Conservation (phyloP, 2,329 filamentous ascomycete genomes). For the Juglanconis sp. region DNA sequence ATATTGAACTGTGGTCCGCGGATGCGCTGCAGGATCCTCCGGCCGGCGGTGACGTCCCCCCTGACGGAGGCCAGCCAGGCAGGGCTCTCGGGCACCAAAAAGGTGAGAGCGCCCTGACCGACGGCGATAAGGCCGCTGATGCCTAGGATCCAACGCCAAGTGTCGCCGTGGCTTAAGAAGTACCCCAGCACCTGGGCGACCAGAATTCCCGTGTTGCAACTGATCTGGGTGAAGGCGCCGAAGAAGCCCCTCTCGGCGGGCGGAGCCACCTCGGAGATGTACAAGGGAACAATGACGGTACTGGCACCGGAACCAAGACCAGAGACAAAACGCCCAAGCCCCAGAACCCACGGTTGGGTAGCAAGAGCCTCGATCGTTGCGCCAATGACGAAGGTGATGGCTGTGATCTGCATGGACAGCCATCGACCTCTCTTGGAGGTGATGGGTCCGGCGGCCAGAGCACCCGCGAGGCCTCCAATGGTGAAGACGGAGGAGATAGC, state of each 20-base stretch:
- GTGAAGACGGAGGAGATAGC: slow-evolving; percentile 89
- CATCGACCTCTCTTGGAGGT: slow-evolving; percentile 74
- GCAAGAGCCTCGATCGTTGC: slow-evolving; percentile 74
- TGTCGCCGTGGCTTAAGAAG: slow-evolving; percentile 74
- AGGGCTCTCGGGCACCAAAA: slow-evolving; percentile 81
- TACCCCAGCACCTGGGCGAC: slow-evolving; percentile 79
- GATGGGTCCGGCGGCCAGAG: slow-evolving; percentile 75
- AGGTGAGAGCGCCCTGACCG: slow-evolving; percentile 66
- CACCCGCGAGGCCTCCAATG: slow-evolving; percentile 80
- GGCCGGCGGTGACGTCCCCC: slow-evolving; percentile 59
- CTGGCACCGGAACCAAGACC: slow-evolving; percentile 84
- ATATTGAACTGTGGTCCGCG: slow-evolving; percentile 68
- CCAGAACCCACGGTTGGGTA: slow-evolving; percentile 62
- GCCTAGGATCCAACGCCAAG: slow-evolving; percentile 82
- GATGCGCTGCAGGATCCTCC: slow-evolving; percentile 68
- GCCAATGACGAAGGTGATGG: slow-evolving; percentile 72
- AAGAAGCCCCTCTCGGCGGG: slow-evolving; percentile 74
- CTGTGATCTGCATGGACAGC: slow-evolving; percentile 72
- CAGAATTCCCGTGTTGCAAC: slow-evolving; percentile 88
- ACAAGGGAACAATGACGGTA: slow-evolving; percentile 90
- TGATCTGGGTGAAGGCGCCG: slow-evolving; percentile 81
- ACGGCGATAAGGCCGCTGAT: slow-evolving; percentile 67
- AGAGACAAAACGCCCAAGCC: slow-evolving; percentile 71
- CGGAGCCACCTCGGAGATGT: slow-evolving; percentile 88
- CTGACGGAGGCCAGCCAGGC: slow-evolving; percentile 72